These are phyloP conservation scores for Cetradonia linearis DNA, from an alignment of 495 filamentous ascomycete genomes.

Conservation along the genomic window DNA sequence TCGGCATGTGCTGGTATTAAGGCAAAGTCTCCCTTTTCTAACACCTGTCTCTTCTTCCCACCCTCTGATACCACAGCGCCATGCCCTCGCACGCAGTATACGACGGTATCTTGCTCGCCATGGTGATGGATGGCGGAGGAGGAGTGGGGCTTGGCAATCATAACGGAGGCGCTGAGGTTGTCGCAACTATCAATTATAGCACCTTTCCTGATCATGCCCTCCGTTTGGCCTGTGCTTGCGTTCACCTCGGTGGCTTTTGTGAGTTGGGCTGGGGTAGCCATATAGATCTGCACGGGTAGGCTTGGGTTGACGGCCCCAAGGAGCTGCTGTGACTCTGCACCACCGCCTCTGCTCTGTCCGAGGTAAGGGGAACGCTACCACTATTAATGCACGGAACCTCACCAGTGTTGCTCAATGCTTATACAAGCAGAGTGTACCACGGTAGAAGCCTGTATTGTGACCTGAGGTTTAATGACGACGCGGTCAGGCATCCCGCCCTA, in stretches of 20 bases:
- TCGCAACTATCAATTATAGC: conserved; percentile 50
- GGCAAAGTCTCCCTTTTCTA: conserved; percentile 53
- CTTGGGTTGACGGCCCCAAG: background rate
- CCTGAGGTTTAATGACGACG: conserved; percentile 8
- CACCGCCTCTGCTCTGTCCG: background rate
- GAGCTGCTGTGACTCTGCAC: conserved; percentile 1
- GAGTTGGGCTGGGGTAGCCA: conserved; percentile 24
- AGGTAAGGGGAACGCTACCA: background rate
- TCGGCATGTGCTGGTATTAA: conserved; percentile 54
- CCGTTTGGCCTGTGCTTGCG: conserved; percentile 33
- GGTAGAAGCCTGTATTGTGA: conserved; percentile 6
- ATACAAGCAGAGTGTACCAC: background rate
- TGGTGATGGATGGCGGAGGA: conserved; percentile 44
- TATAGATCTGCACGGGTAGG: background rate
- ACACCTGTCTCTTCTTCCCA: conserved; percentile 39
- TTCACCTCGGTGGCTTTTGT: conserved; percentile 25
- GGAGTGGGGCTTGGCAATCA: conserved; percentile 46
- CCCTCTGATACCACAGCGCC: conserved; percentile 40
- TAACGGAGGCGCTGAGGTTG: conserved; percentile 41
- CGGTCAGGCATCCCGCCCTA: background rate
- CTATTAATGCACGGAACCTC: background rate
- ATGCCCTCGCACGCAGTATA: conserved; percentile 41
- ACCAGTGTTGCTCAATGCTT: background rate
- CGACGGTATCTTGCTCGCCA: conserved; percentile 45
- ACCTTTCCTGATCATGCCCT: conserved; percentile 44